Percentiles rank a stretch among this genome's conserved stretches.
Evolutionary conservation across 805 yeast genomes (phyloP).

Genomic region (Kazachstania psychrophila): DNA sequence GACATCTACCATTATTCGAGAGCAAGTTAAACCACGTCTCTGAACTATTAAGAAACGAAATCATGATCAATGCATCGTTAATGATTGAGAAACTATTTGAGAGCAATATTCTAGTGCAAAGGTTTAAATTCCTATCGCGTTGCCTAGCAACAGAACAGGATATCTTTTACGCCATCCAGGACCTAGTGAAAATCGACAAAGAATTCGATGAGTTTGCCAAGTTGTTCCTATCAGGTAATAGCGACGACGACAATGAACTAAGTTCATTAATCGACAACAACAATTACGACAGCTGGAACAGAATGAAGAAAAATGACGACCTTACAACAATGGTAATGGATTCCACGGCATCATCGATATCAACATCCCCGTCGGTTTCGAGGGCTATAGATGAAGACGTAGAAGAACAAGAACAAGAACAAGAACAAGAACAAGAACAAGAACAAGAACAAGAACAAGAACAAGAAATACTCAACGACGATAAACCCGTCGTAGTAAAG

Average conservation of each 20-base stretch:
- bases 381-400: background rate
- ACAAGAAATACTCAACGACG: background rate
- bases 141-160: slow-evolving; percentile 17
- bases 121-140: slow-evolving; percentile 20
- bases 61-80: slow-evolving; percentile 46
- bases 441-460: too few relatives aligned
- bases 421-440: background rate
- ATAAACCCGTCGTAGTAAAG: slow-evolving; percentile 1
- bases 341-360: too few relatives aligned
- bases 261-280: background rate
- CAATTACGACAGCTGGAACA: background rate
- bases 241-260: background rate
- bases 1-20: slow-evolving; percentile 37
- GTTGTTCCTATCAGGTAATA: slow-evolving; percentile 1
- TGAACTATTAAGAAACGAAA: slow-evolving; percentile 43
- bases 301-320: background rate
- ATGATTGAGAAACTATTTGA: slow-evolving; percentile 41
- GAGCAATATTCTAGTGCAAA: slow-evolving; percentile 19
- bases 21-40: slow-evolving; percentile 35
- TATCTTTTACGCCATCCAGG: slow-evolving; percentile 17
- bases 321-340: too few relatives aligned
- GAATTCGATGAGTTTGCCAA: slow-evolving; percentile 31
- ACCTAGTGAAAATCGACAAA: slow-evolving; percentile 28
- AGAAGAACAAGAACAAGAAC: background rate
- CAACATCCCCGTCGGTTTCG: too few relatives aligned